Conservation (phyloP, 23 red algal genomes). For the Cyanidioschyzon merolae region DNA sequence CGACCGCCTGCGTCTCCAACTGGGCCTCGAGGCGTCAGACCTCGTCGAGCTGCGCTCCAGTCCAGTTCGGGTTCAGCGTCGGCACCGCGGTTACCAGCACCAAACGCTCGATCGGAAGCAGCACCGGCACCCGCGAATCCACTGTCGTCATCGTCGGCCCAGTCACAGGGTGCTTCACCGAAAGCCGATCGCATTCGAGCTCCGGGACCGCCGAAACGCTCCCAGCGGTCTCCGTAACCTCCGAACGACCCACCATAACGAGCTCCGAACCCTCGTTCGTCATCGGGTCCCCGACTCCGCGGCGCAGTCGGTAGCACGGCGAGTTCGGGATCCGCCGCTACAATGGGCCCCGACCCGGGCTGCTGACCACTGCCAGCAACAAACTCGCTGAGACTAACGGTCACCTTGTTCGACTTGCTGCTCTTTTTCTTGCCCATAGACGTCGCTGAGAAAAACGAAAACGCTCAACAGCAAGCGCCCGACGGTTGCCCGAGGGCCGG, state of each 20-base stretch:
- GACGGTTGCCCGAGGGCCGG: no score
- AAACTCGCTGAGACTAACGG: neutral
- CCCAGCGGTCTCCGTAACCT: neutral
- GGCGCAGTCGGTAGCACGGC: slow-evolving; percentile 10
- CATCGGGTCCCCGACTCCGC: neutral
- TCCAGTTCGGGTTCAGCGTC: slow-evolving; percentile 2
- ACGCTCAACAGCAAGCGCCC: no score
- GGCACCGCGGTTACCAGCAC: no score
- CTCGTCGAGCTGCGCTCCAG: slow-evolving; percentile 6
- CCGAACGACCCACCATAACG: neutral
- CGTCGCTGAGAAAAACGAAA: no score
- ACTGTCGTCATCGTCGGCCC: slow-evolving; percentile 1
- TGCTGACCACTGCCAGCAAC: neutral
- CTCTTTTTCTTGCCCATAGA: slow-evolving; percentile 13
- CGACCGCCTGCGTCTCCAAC: neutral
- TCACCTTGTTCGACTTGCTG: neutral
- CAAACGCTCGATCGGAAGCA: no score
- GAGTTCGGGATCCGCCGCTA: neutral
- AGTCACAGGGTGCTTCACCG: slow-evolving; percentile 3
- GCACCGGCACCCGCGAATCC: neutral
- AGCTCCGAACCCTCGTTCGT: neutral
- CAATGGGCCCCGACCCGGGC: neutral
- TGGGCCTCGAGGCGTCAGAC: neutral
- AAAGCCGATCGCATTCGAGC: neutral
- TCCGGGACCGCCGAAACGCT: neutral